Evolutionary conservation across 148 eudicot genomes (phyloP), one percentile per base, ranked within the genome.

Genomic region (Linanthus parryae): DNA sequence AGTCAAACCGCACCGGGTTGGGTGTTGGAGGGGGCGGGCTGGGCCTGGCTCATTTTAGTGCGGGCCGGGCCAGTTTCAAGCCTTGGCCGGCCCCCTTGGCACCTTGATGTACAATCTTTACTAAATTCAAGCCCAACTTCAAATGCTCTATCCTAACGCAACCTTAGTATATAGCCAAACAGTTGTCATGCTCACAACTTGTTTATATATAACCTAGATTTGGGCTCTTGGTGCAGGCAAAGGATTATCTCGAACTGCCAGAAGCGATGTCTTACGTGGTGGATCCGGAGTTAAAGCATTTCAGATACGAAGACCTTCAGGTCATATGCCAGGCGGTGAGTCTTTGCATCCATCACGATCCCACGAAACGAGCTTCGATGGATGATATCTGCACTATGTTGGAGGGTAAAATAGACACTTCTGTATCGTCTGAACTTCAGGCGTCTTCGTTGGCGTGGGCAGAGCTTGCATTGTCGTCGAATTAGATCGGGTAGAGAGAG

Each of bases 391-490:
- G 69, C 65, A 41, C 55, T 0, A 59, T 54, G 48, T 54, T 89
- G 52, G 94, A 84, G 59, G 71, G 68, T 49, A 67, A 72, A 39
- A 79, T 89, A 36, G 84, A 89, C 62, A 56, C 78, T 1, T 77
- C 97, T 1, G 15, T 73, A 49, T 70, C 90, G 7, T 70, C 87
- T 17, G 94, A 79, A 62, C 75, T 88, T 23, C 67, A 72, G 47
- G 80, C 94, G 21, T 79, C 96, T 39, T 78, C 89, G 38, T 42
- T 89, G 61, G 97, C 86, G 3, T 89, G 97, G 97, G 97, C 90
- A 10, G 97, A 84, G 70, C 55, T 51, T 33, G 55, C 55, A 7
- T 40, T 51, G 30, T 51, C 55, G 1, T 51, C 55, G 20, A 33
- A 51, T 34, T 51, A 40, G 34, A 8, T 51, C 7, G n/a, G n/a